phyloP scores from a whole-genome alignment of 805 yeast genomes.

The Suhomyces faveliae region DNA sequence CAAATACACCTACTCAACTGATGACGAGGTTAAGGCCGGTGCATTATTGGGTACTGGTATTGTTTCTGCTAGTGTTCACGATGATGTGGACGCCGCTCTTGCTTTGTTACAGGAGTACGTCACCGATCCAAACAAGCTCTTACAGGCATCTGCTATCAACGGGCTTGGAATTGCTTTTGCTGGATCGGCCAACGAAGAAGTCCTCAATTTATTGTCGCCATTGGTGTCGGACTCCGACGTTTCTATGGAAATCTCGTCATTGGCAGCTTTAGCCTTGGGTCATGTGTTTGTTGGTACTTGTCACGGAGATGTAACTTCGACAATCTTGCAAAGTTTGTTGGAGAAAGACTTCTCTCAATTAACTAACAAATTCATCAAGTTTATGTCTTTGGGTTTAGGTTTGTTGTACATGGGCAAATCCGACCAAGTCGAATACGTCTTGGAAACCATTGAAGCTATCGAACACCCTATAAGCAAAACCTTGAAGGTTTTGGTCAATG shows the following conservation, averaged over 20 bases:
- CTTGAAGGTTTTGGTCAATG: slow-evolving; percentile 82
- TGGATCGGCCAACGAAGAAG: slow-evolving; percentile 86
- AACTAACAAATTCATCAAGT: slow-evolving; percentile 81
- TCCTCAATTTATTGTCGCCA: slow-evolving; percentile 74
- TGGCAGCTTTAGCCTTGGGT: slow-evolving; percentile 90
- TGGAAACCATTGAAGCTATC: slow-evolving; percentile 91
- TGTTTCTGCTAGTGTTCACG: slow-evolving; percentile 88
- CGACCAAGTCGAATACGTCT: slow-evolving; percentile 89
- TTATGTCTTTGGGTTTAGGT: slow-evolving; percentile 90
- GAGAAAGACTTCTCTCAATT: slow-evolving; percentile 81
- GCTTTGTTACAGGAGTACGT: slow-evolving; percentile 83
- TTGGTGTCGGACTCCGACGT: slow-evolving; percentile 73
- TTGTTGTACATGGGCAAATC: slow-evolving; percentile 89
- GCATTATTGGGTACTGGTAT: slow-evolving; percentile 94
- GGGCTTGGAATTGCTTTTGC: slow-evolving; percentile 95
- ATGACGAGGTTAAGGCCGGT: slow-evolving; percentile 90
- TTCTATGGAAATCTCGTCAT: slow-evolving; percentile 74
- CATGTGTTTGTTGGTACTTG: slow-evolving; percentile 95
- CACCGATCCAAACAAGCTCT: slow-evolving; percentile 56
- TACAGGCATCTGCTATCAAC: slow-evolving; percentile 78
- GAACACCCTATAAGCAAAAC: slow-evolving; percentile 92
- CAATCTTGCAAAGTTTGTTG: slow-evolving; percentile 83
- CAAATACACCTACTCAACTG: slow-evolving; percentile 80
- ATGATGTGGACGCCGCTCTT: slow-evolving; percentile 91
- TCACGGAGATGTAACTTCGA: slow-evolving; percentile 90